These are phyloP conservation scores for Psilocybe sp. DNA, from an alignment of 768 basidiomycete species.

Conservation along the genomic window DNA sequence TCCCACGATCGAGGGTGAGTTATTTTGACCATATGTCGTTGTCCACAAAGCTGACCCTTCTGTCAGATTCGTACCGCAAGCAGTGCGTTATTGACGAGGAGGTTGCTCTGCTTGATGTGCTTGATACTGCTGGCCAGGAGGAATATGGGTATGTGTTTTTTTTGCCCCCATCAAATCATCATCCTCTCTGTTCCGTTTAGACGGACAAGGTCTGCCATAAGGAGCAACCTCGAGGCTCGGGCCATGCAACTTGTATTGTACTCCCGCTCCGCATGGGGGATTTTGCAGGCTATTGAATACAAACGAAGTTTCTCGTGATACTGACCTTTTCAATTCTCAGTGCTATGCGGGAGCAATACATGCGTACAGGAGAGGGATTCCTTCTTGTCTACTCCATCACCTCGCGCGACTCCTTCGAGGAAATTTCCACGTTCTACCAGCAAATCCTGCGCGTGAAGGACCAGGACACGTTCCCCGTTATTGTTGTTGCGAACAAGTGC, in stretches of 20 bases:
- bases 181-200: slow-evolving; percentile 10
- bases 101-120: slow-evolving; percentile 93
- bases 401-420: slow-evolving; percentile 96
- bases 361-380: slow-evolving; percentile 98
- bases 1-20: slow-evolving; percentile 88
- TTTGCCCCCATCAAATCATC: slow-evolving; percentile 9
- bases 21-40: not conserved
- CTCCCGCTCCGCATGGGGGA: not conserved
- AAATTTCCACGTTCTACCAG: slow-evolving; percentile 94
- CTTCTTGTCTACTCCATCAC: slow-evolving; percentile 97
- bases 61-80: slow-evolving; percentile 90
- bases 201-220: slow-evolving; percentile 8
- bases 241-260: slow-evolving; percentile 7
- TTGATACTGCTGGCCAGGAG: slow-evolving; percentile 97
- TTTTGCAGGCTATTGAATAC: not conserved
- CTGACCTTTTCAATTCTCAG: slow-evolving; percentile 32
- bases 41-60: slow-evolving; percentile 2
- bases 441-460: slow-evolving; percentile 97
- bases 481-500: slow-evolving; percentile 97
- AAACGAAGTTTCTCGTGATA: not conserved
- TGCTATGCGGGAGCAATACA: slow-evolving; percentile 99
- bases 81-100: slow-evolving; percentile 98
- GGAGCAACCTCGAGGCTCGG: slow-evolving; percentile 22
- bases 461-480: slow-evolving; percentile 91
- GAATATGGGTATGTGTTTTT: slow-evolving; percentile 81